A percentile compares a stretch with the other conserved stretches of the same genome.
Conservation (phyloP, 208 protist species). For the Angomonas deanei region DNA sequence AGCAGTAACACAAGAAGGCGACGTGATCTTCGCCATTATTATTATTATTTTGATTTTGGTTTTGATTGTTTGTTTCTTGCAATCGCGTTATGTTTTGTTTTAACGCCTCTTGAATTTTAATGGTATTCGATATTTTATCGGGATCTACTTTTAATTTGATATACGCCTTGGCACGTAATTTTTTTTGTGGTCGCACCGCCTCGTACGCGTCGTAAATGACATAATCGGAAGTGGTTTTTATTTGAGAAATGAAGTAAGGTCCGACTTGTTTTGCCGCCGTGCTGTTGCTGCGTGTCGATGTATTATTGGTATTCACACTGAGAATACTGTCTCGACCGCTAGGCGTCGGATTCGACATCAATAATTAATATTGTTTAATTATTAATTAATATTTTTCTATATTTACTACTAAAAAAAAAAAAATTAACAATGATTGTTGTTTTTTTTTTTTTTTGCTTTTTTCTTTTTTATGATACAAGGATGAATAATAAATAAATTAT, state of each 20-base stretch:
- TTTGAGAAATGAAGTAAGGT: neutral
- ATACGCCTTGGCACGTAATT: constrained; percentile 18
- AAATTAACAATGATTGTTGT: neutral
- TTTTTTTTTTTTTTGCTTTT: constrained; percentile 6
- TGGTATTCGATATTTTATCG: constrained; percentile 10
- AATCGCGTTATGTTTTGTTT: constrained; percentile 11
- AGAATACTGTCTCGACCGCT: constrained; percentile 16
- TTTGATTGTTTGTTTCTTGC: neutral
- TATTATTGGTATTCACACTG: neutral
- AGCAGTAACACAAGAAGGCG: constrained; percentile 15
- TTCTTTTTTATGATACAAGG: neutral
- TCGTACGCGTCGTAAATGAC: constrained; percentile 21
- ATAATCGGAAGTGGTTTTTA: neutral
- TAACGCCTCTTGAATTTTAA: constrained; percentile 16
- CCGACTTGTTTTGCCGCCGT: neutral
- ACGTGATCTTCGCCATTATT: constrained; percentile 14
- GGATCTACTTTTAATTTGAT: constrained; percentile 14
- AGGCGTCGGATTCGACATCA: no score
- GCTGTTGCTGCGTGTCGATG: neutral
- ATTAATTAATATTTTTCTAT: constrained; percentile 1
- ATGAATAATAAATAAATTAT: neutral
- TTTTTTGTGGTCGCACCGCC: neutral
- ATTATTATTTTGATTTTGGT: neutral
- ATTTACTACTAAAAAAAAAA: neutral
- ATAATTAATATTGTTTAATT: neutral